These are phyloP conservation scores for Aspergillaceae sp. DNA, from an alignment of 2,329 filamentous ascomycete genomes.

Conservation along the genomic window DNA sequence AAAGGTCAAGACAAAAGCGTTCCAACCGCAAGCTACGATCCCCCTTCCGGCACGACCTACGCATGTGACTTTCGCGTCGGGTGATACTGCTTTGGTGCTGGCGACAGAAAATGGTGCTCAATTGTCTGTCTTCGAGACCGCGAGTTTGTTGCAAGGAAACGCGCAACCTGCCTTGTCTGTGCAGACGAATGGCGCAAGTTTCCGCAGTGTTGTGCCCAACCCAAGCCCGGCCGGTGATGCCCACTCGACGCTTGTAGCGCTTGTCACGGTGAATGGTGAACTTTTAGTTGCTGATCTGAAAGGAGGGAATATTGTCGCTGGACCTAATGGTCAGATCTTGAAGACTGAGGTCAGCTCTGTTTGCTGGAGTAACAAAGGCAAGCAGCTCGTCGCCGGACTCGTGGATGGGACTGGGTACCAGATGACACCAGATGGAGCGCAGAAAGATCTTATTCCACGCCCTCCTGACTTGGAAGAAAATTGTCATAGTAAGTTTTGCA, in stretches of 20 bases:
- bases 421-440: slow-evolving; percentile 70
- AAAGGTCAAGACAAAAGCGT: slow-evolving; percentile 55
- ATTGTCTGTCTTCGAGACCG: slow-evolving; percentile 71
- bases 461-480: slow-evolving; percentile 58
- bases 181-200: slow-evolving; percentile 61
- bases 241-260: slow-evolving; percentile 60
- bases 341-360: slow-evolving; percentile 71
- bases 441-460: slow-evolving; percentile 69
- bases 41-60: slow-evolving; percentile 67
- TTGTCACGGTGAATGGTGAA: slow-evolving; percentile 72
- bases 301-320: slow-evolving; percentile 50
- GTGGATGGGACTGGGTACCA: slow-evolving; percentile 71
- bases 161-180: slow-evolving; percentile 66
- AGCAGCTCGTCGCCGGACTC: slow-evolving; percentile 81
- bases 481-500: slow-evolving; percentile 53
- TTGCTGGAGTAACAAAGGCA: slow-evolving; percentile 88
- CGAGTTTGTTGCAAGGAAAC: slow-evolving; percentile 56
- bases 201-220: slow-evolving; percentile 72
- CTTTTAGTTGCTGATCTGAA: slow-evolving; percentile 76
- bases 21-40: slow-evolving; percentile 65
- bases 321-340: slow-evolving; percentile 56
- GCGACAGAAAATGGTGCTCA: slow-evolving; percentile 75
- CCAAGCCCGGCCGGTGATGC: slow-evolving; percentile 53
- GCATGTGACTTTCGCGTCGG: slow-evolving; percentile 83
- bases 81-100: slow-evolving; percentile 74